Percentiles rank a stretch among this genome's conserved stretches.
These are phyloP conservation scores for Colletotrichum agaves DNA, from an alignment of 2,329 filamentous ascomycete species.

Conservation along the genomic window DNA sequence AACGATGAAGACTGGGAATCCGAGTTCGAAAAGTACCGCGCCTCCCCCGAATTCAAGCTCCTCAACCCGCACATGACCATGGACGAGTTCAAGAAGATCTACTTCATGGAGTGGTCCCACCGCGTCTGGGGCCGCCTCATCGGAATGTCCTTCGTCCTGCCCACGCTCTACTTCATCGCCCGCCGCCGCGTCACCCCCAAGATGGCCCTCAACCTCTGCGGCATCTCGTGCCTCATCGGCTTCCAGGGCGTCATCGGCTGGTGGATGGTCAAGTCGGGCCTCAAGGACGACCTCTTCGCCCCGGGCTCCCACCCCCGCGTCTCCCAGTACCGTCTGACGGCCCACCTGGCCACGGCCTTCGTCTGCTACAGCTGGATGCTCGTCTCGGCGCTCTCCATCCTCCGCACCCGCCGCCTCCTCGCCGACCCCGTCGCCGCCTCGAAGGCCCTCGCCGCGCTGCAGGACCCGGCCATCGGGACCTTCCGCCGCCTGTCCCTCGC, in stretches of 20 bases:
- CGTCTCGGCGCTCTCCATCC: constrained; percentile 83
- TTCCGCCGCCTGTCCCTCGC: constrained; percentile 80
- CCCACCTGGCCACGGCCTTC: constrained; percentile 91
- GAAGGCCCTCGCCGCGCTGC: constrained; percentile 69
- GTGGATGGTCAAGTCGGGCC: constrained; percentile 99
- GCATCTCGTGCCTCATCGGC: constrained; percentile 89
- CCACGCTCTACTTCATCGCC: constrained; percentile 88
- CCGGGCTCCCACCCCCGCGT: constrained; percentile 91
- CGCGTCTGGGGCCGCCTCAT: constrained; percentile 94
- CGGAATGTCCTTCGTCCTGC: constrained; percentile 88
- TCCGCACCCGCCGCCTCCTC: constrained; percentile 80
- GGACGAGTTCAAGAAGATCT: constrained; percentile 96
- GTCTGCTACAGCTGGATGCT: constrained; percentile 95
- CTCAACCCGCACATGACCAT: constrained; percentile 95
- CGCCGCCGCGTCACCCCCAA: constrained; percentile 79
- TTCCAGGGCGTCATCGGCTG: constrained; percentile 96
- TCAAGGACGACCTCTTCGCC: constrained; percentile 95
- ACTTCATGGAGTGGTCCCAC: constrained; percentile 99
- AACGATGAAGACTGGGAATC: constrained; percentile 85
- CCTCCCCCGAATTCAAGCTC: constrained; percentile 90
- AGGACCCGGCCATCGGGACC: constrained; percentile 72
- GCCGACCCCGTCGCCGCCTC: constrained; percentile 72
- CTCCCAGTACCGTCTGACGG: constrained; percentile 90
- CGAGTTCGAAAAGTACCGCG: constrained; percentile 92
- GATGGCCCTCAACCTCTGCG: constrained; percentile 81